These are phyloP conservation scores for Myochromella boudieri DNA, from an alignment of 768 basidiomycete genomes.

Conservation along the genomic window DNA sequence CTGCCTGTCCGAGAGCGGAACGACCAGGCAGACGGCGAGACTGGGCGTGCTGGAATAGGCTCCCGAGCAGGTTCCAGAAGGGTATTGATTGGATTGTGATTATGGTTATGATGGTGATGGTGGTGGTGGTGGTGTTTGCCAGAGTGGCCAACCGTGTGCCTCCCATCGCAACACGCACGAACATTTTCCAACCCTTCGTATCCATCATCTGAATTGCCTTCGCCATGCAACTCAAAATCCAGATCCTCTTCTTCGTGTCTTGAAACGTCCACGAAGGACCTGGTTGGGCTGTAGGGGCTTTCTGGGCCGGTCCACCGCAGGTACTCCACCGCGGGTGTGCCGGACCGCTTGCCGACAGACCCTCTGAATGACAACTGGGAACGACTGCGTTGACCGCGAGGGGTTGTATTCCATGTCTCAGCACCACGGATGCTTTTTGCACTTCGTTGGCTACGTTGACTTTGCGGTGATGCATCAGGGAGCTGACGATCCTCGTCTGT, in stretches of 20 bases:
- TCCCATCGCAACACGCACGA: constrained; percentile 85
- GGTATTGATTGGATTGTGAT: constrained; percentile 43
- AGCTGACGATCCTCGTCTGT: constrained; percentile 55
- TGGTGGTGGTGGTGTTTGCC: constrained; percentile 59
- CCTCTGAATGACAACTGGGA: constrained; percentile 76
- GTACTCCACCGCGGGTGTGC: constrained; percentile 92
- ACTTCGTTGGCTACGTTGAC: constrained; percentile 77
- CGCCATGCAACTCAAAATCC: constrained; percentile 84
- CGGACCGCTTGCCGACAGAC: constrained; percentile 80
- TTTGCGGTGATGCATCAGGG: constrained; percentile 45
- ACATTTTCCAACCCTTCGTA: constrained; percentile 96
- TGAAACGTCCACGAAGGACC: constrained; percentile 60
- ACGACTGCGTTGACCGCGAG: constrained; percentile 73
- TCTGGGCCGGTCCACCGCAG: constrained; percentile 77
- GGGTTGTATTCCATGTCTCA: constrained; percentile 74
- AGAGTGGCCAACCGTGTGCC: constrained; percentile 77
- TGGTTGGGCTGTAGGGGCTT: constrained; percentile 73
- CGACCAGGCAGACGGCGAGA: constrained; percentile 78
- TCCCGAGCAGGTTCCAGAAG: constrained; percentile 51
- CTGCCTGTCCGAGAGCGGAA: constrained; percentile 83
- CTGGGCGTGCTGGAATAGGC: constrained; percentile 53
- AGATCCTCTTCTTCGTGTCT: constrained; percentile 59
- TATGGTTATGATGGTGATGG: constrained; percentile 56
- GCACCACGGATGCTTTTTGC: constrained; percentile 56
- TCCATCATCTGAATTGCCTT: constrained; percentile 68